phyloP scores from a whole-genome alignment of 148 eudicot species.

The Vaccinium corymbosum region DNA sequence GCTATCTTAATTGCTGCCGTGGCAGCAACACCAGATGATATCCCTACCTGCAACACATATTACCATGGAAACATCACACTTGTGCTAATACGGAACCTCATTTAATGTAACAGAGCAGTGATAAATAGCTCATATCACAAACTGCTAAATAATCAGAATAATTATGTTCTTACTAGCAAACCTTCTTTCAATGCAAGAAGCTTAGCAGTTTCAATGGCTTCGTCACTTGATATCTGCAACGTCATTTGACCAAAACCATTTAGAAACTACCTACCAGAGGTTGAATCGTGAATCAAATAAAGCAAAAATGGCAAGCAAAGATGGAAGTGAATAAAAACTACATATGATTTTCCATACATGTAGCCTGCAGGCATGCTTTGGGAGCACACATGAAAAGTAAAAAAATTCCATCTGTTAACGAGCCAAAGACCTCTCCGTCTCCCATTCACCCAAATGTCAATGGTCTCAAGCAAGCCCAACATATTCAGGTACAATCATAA shows the following conservation, averaged over 20 bases:
- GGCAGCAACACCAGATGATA: slow-evolving; percentile 94
- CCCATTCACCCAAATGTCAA: neutral
- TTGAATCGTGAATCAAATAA: neutral
- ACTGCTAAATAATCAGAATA: too few species aligned
- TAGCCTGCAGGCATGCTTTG: neutral
- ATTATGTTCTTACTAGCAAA: too few species aligned
- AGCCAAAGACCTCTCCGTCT: neutral
- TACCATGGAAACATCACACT: neutral
- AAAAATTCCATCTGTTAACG: neutral
- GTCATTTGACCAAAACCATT: neutral
- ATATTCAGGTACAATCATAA: too few species aligned
- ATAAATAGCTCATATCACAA: too few species aligned
- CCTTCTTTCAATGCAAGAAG: neutral
- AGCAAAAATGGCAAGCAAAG: neutral
- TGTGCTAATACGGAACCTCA: neutral
- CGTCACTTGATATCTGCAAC: slow-evolving; percentile 44
- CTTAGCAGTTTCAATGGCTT: slow-evolving; percentile 64
- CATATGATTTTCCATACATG: neutral
- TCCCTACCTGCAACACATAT: slow-evolving; percentile 55
- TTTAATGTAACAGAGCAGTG: too few species aligned
- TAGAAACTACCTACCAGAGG: neutral
- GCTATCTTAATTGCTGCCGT: slow-evolving; percentile 83
- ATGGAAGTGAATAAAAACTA: neutral
- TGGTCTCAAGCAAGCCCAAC: neutral
- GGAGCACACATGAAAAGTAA: neutral